These are phyloP conservation scores for Mycena leptocephala DNA, from an alignment of 768 basidiomycete species.

Conservation along the genomic window DNA sequence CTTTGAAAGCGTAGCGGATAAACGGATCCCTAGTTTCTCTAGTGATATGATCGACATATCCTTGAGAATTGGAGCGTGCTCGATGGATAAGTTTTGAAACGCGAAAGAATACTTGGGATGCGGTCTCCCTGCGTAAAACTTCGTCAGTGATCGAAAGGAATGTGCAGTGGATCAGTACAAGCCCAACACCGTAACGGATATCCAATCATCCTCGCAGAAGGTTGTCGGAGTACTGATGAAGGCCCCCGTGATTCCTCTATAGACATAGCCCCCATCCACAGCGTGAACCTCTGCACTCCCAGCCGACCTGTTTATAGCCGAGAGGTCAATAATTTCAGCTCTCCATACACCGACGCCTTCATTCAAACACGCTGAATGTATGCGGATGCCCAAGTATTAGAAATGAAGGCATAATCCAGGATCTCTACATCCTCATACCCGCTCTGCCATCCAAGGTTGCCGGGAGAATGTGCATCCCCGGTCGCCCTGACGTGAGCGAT, in stretches of 20 bases:
- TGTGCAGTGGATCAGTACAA: neutral
- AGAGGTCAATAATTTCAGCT: neutral
- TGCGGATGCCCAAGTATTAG: neutral
- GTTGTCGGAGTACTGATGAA: neutral
- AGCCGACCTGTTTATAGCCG: neutral
- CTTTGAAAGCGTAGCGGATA: neutral
- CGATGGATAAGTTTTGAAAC: neutral
- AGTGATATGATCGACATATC: neutral
- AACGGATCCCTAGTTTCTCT: neutral
- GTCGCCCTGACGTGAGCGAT: neutral
- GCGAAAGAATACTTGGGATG: neutral
- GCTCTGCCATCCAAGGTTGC: too few relatives aligned
- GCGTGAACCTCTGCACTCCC: neutral
- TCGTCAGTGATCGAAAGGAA: too few relatives aligned
- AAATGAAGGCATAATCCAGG: neutral
- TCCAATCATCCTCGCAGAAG: neutral
- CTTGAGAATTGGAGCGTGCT: neutral
- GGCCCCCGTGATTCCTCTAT: neutral
- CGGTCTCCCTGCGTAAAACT: neutral
- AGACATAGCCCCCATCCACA: neutral
- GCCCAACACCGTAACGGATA: neutral
- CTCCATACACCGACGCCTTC: neutral
- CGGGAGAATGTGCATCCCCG: neutral
- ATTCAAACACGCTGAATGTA: neutral
- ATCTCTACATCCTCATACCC: neutral